phyloP scores from a whole-genome alignment of 768 basidiomycete genomes.

The Psilocybe sp. region DNA sequence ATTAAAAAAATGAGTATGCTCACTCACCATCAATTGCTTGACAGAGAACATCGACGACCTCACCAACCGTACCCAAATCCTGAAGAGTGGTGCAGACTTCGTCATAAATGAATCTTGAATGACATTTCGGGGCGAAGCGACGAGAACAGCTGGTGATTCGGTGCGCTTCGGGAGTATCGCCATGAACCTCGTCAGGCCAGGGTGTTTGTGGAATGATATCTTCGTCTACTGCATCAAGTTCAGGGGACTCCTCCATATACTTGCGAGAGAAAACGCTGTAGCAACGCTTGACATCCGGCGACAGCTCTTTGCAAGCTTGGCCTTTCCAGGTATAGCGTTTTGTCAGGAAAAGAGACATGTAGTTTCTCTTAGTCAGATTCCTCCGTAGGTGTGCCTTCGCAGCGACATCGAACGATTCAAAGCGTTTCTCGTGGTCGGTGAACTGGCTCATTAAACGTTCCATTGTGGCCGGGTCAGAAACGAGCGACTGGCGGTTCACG shows the following conservation, averaged over 20 bases:
- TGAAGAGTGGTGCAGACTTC: background rate
- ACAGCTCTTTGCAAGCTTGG: too few relatives aligned
- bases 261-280: too few relatives aligned
- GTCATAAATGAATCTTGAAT: slow-evolving; percentile 4
- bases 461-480: too few relatives aligned
- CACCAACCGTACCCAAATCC: background rate
- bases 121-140: background rate
- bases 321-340: too few relatives aligned
- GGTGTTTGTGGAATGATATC: too few relatives aligned
- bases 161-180: background rate
- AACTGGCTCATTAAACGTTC: background rate
- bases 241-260: too few relatives aligned
- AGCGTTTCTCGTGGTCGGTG: background rate
- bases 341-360: too few relatives aligned
- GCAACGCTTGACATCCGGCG: too few relatives aligned
- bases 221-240: too few relatives aligned
- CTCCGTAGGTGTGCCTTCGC: too few relatives aligned
- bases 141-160: background rate
- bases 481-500: fast-evolving
- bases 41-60: background rate
- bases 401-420: background rate
- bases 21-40: background rate
- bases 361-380: too few relatives aligned
- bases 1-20: background rate
- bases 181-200: too few relatives aligned